Conservation (phyloP, 2,329 filamentous ascomycete species). For the Amauroascus niger region DNA sequence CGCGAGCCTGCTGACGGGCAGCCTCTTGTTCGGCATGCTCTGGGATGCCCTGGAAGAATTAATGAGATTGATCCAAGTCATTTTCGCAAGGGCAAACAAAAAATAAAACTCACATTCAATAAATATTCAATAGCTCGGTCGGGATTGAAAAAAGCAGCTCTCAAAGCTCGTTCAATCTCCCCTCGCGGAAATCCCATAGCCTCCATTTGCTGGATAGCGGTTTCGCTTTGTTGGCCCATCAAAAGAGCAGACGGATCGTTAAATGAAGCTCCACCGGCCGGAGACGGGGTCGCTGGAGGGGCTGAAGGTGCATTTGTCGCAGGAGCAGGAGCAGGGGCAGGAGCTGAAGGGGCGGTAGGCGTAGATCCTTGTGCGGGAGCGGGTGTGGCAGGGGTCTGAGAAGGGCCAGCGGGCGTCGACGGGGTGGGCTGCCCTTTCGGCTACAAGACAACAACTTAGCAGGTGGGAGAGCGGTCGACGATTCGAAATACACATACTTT, state of each 20-base stretch:
- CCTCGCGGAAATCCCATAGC: slow-evolving; percentile 87
- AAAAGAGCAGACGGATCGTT: slow-evolving; percentile 73
- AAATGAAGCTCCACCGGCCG: slow-evolving; percentile 36
- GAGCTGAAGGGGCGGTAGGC: slow-evolving; percentile 15
- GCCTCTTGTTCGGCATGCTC: slow-evolving; percentile 63
- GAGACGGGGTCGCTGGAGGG: slow-evolving; percentile 17
- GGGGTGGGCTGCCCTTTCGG: slow-evolving; percentile 41
- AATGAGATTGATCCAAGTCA: background rate
- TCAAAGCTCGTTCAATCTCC: slow-evolving; percentile 88
- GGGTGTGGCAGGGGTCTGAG: slow-evolving; percentile 30
- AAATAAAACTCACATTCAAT: slow-evolving; percentile 54
- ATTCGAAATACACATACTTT: slow-evolving; percentile 54
- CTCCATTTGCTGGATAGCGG: slow-evolving; percentile 85
- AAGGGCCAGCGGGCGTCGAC: slow-evolving; percentile 23
- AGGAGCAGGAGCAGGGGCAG: slow-evolving; percentile 16
- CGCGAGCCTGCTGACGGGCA: slow-evolving; percentile 18
- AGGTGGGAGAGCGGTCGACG: background rate
- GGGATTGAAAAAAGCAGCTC: slow-evolving; percentile 92
- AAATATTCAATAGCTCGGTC: slow-evolving; percentile 96
- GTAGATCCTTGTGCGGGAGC: slow-evolving; percentile 14
- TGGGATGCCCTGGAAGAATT: slow-evolving; percentile 66
- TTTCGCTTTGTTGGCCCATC: slow-evolving; percentile 70
- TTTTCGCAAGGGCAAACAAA: background rate
- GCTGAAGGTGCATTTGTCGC: slow-evolving; percentile 13
- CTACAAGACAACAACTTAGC: slow-evolving; percentile 35